phyloP scores from a whole-genome alignment of 192 early-diverging fungal genomes.

The Entomortierella parvispora region DNA sequence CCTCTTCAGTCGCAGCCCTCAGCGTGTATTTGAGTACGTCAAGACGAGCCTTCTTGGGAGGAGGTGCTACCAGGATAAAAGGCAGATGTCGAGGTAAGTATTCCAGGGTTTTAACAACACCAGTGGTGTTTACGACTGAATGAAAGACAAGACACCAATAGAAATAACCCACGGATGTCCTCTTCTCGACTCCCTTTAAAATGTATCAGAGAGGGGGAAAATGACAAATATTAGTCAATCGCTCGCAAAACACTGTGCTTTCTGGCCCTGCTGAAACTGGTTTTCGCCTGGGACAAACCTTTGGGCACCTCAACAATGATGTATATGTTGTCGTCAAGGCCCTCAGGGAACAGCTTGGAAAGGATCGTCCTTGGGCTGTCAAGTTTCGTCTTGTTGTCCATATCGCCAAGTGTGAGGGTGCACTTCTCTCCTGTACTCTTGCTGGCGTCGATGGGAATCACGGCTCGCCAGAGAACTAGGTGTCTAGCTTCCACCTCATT shows the following conservation, averaged over 20 bases:
- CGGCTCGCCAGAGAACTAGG: conserved; percentile 1
- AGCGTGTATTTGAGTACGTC: conserved; percentile 1
- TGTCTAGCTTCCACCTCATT: neutral
- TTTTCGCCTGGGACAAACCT: neutral
- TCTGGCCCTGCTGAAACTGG: neutral
- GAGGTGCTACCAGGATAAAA: conserved; percentile 2
- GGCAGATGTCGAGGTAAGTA: neutral
- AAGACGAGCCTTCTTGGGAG: conserved; percentile 12
- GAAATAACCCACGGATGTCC: conserved; percentile 10
- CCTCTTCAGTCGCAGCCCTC: conserved; percentile 2
- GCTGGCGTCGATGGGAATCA: conserved; percentile 3
- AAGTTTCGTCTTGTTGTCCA: neutral
- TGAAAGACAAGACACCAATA: neutral
- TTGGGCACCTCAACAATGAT: conserved; percentile 4
- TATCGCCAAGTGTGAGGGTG: neutral
- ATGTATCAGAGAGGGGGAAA: conserved; percentile 3
- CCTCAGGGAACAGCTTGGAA: neutral
- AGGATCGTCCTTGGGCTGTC: neutral
- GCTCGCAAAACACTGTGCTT: too few species aligned
- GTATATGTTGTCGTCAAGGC: neutral
- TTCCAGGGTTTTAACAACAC: neutral
- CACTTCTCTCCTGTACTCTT: neutral
- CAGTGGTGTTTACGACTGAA: neutral
- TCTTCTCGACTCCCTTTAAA: conserved; percentile 10
- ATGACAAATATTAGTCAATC: neutral